Evolutionary conservation across 306 rosid species (phyloP).

Genomic region (Cucurbita argyrosperma): DNA sequence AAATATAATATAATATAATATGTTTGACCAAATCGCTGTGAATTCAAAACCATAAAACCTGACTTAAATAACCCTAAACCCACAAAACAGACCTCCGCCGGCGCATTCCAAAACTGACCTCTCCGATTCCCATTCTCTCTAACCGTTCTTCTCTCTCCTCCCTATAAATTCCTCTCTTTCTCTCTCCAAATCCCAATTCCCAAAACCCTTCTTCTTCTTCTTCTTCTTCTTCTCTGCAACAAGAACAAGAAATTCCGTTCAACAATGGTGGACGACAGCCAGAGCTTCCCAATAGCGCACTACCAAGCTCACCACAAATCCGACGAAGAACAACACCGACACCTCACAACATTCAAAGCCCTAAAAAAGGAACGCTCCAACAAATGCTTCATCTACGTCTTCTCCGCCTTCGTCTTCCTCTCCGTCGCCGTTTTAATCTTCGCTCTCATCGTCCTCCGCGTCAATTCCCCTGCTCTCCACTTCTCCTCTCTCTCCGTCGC

Average conservation of each 20-base stretch:
- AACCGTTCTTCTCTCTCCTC: neutral
- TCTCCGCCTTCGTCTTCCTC: slow-evolving; percentile 25
- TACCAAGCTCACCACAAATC: slow-evolving; percentile 7
- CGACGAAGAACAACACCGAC: slow-evolving; percentile 15
- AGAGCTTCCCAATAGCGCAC: slow-evolving; percentile 17
- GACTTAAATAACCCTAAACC: too few species aligned
- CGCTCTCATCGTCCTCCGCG: slow-evolving; percentile 27
- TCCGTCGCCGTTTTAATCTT: slow-evolving; percentile 20
- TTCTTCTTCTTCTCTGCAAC: neutral
- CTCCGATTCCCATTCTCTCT: neutral
- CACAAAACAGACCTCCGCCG: neutral
- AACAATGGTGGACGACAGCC: slow-evolving; percentile 23
- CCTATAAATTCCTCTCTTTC: neutral
- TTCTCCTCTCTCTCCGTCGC: slow-evolving; percentile 19
- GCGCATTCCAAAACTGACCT: slow-evolving; percentile 9
- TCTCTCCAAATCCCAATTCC: neutral
- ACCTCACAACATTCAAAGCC: slow-evolving; percentile 13
- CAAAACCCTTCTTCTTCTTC: neutral
- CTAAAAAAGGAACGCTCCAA: slow-evolving; percentile 22
- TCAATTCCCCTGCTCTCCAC: slow-evolving; percentile 17
- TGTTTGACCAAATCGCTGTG: too few species aligned
- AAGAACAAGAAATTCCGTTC: too few species aligned
- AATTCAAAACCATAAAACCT: too few species aligned
- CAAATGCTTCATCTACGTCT: slow-evolving; percentile 43
- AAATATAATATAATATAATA: too few species aligned